phyloP scores from a whole-genome alignment of 129 eudicot genomes.

The sunflower (Helianthus annuus) region HanXRQr2.0-SUNRISE NC_035437.2:147472398-147472897 shows the following conservation, averaged over 20 bases:
- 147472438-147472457: constrained; percentile 23
- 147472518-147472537: constrained; percentile 26
- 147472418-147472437: constrained; percentile 38
- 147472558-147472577: constrained; percentile 21
- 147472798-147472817: neutral
- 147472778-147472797: neutral
- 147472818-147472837: neutral
- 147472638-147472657: constrained; percentile 4
- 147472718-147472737: neutral
- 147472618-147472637: neutral
- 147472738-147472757: too few relatives aligned
- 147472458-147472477: constrained; percentile 8
- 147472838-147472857: neutral
- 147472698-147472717: neutral
- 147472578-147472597: constrained; percentile 9
- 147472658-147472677: neutral
- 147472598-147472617: constrained; percentile 12
- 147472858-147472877: neutral
- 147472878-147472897: neutral
- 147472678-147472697: neutral
- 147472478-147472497: constrained; percentile 19
- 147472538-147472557: constrained; percentile 42
- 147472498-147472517: constrained; percentile 32
- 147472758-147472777: too few relatives aligned
- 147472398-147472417: constrained; percentile 52